Conservation (phyloP, 2,329 filamentous ascomycete species). For the Aspergillus sp. region DNA sequence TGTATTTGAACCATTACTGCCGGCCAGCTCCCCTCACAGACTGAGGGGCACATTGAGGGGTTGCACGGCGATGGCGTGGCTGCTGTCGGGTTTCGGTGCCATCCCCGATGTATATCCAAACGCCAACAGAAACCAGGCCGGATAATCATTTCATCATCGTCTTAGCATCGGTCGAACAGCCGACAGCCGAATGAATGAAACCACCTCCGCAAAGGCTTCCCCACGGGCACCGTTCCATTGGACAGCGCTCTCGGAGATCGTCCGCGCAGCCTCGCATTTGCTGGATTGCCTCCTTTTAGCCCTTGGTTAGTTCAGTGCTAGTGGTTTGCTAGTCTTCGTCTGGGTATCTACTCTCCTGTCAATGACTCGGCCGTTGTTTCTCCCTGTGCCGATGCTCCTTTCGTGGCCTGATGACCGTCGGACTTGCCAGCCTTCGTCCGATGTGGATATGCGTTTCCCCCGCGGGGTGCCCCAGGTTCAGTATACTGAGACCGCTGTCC, state of each 20-base stretch:
- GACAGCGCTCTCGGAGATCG: constrained; percentile 18
- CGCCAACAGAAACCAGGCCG: too few relatives aligned
- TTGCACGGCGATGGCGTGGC: background rate
- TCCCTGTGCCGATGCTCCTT: background rate
- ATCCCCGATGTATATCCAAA: constrained; percentile 26
- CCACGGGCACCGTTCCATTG: constrained; percentile 14
- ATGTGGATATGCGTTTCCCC: background rate
- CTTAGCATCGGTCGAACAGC: constrained; percentile 12
- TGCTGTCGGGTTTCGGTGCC: constrained; percentile 28
- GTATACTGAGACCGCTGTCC: background rate
- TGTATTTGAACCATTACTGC: constrained; percentile 9
- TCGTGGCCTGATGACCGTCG: constrained; percentile 1
- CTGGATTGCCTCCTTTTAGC: background rate
- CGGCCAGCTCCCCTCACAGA: background rate
- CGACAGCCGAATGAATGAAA: constrained; percentile 21
- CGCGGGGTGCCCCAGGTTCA: constrained; percentile 11
- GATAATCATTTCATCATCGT: too few relatives aligned
- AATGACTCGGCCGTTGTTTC: background rate
- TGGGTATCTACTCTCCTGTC: too few relatives aligned
- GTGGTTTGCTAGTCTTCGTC: background rate
- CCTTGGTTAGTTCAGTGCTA: background rate
- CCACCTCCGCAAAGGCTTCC: background rate
- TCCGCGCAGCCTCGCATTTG: constrained; percentile 8
- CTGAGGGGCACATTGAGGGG: constrained; percentile 1
- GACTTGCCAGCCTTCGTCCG: constrained; percentile 5